phyloP scores from a whole-genome alignment of 345 rosid species.

The Aurinia saxatilis region DNA sequence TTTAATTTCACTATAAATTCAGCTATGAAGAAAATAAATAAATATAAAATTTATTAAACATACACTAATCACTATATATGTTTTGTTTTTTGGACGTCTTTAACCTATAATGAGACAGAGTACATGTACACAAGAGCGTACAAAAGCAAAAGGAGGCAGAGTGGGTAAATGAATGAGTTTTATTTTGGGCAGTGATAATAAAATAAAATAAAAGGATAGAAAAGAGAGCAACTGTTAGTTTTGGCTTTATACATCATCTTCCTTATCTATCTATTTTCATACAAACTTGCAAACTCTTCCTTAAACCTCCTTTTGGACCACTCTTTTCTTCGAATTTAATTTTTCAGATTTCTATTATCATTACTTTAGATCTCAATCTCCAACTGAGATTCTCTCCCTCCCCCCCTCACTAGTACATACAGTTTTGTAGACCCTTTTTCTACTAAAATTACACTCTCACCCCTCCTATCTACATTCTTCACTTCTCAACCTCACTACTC shows the following conservation, averaged over 20 bases:
- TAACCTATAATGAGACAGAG: neutral
- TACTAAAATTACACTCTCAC: conserved; percentile 21
- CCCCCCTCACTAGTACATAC: conserved; percentile 18
- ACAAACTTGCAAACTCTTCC: conserved; percentile 34
- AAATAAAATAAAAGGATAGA: neutral
- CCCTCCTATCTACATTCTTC: conserved; percentile 22
- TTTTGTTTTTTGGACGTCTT: no score
- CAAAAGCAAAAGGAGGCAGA: conserved; percentile 24
- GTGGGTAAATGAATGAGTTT: conserved; percentile 33
- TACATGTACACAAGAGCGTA: conserved; percentile 12
- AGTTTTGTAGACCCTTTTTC: conserved; percentile 20
- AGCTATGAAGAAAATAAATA: no score
- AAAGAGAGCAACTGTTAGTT: conserved; percentile 52
- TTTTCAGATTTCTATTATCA: conserved; percentile 29
- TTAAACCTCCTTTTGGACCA: conserved; percentile 36
- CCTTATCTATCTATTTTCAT: conserved; percentile 37
- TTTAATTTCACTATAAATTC: no score
- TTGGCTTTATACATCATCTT: conserved; percentile 56
- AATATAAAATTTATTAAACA: no score
- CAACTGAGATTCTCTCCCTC: conserved; percentile 49
- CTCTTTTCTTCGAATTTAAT: conserved; percentile 19
- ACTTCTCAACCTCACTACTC: neutral
- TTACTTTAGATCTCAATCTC: conserved; percentile 60
- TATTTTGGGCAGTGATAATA: conserved; percentile 14
- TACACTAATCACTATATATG: no score